Percentiles rank a stretch among this genome's conserved stretches.
These are phyloP conservation scores for Pseudogymnoascus sp. DNA, from an alignment of 2,329 filamentous ascomycete genomes.

Conservation along the genomic window DNA sequence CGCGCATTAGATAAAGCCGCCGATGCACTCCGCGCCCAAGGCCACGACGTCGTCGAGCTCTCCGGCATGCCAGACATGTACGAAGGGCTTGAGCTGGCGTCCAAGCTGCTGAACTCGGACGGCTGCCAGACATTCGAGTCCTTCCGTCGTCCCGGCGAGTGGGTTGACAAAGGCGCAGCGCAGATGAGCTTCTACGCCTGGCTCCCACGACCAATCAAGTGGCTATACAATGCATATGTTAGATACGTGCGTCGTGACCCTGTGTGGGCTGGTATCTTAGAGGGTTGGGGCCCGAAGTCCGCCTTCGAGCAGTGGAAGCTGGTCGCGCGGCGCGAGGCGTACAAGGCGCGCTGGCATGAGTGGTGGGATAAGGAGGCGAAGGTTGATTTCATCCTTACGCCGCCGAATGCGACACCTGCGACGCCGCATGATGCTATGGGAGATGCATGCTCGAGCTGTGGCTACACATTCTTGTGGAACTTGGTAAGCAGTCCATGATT, in stretches of 20 bases:
- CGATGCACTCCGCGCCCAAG: slow-evolving; percentile 57
- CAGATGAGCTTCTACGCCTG: slow-evolving; percentile 68
- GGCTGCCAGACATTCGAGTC: slow-evolving; percentile 72
- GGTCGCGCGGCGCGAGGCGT: slow-evolving; percentile 66
- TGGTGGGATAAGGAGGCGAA: slow-evolving; percentile 72
- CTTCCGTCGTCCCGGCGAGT: slow-evolving; percentile 68
- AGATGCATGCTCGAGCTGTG: slow-evolving; percentile 75
- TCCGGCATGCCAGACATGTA: slow-evolving; percentile 59
- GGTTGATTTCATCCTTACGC: slow-evolving; percentile 71
- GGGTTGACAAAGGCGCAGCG: slow-evolving; percentile 66
- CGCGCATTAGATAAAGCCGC: slow-evolving; percentile 67
- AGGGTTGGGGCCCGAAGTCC: slow-evolving; percentile 64
- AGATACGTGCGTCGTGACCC: slow-evolving; percentile 69
- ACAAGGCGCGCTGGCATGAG: slow-evolving; percentile 68
- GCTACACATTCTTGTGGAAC: slow-evolving; percentile 92
- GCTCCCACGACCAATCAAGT: slow-evolving; percentile 67
- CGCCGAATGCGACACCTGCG: slow-evolving; percentile 85
- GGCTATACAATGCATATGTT: slow-evolving; percentile 84
- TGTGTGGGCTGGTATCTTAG: slow-evolving; percentile 70
- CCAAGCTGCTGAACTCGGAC: slow-evolving; percentile 75
- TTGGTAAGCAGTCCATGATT: slow-evolving; percentile 44
- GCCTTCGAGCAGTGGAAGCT: slow-evolving; percentile 77
- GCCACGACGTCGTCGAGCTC: slow-evolving; percentile 63
- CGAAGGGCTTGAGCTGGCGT: slow-evolving; percentile 66
- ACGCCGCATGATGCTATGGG: slow-evolving; percentile 82